Evolutionary conservation across 129 eudicot species (phyloP).

Genomic region (Oenanthe sinensis): DNA sequence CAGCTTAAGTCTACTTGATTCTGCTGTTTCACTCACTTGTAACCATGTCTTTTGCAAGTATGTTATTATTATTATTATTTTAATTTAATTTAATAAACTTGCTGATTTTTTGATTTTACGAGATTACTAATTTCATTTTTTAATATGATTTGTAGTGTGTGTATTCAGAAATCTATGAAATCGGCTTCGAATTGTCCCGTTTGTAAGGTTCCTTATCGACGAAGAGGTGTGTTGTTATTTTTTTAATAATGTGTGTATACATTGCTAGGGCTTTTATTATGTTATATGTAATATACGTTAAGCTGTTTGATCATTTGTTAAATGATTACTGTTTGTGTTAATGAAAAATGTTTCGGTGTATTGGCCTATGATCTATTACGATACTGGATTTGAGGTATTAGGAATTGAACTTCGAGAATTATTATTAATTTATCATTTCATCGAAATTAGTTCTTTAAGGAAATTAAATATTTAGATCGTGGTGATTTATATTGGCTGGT

Average conservation of each 20-base stretch:
- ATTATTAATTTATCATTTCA: neutral
- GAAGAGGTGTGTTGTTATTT: conserved; percentile 51
- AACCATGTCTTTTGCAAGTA: conserved; percentile 98
- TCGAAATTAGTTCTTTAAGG: neutral
- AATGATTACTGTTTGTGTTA: neutral
- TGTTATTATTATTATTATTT: neutral
- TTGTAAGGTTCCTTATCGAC: conserved; percentile 76
- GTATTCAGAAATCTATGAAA: conserved; percentile 78
- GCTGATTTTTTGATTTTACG: neutral
- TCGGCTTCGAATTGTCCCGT: conserved; percentile 75
- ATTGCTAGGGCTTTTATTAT: too few relatives aligned
- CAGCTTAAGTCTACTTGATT: conserved; percentile 76
- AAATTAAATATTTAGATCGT: neutral
- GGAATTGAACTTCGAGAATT: neutral
- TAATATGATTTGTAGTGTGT: conserved; percentile 34
- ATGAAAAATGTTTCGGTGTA: neutral
- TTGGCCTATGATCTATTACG: neutral
- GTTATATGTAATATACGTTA: too few relatives aligned
- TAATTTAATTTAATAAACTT: neutral
- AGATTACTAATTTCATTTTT: neutral
- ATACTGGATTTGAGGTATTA: neutral
- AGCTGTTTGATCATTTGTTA: neutral
- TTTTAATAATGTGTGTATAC: too few relatives aligned
- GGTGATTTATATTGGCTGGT: neutral
- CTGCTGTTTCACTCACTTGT: conserved; percentile 79